phyloP scores from a whole-genome alignment of 805 yeast species.

The Priceomyces medius region DNA sequence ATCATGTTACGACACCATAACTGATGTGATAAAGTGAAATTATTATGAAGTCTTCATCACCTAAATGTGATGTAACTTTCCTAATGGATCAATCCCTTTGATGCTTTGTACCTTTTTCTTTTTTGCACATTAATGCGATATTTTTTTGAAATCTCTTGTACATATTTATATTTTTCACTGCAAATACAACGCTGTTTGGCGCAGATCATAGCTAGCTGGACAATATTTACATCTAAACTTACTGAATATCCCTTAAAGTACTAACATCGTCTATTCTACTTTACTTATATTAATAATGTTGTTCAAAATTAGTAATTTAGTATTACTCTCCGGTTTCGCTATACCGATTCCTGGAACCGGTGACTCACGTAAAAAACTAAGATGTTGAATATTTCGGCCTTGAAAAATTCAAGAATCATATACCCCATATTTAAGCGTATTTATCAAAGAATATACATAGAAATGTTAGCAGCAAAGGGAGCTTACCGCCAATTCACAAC shows the following conservation, averaged over 20 bases:
- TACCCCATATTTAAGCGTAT: neutral
- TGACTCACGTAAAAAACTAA: too few species aligned
- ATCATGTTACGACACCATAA: neutral
- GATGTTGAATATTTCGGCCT: neutral
- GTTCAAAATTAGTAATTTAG: neutral
- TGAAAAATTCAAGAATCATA: neutral
- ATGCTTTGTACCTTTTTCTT: neutral
- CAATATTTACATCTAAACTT: too few species aligned
- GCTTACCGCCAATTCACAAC: constrained; percentile 33
- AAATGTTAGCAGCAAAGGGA: constrained; percentile 21
- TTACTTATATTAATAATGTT: too few species aligned
- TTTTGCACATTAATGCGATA: constrained; percentile 1
- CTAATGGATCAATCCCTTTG: too few species aligned
- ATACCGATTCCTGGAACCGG: too few species aligned
- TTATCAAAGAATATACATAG: neutral
- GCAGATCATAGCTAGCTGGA: too few species aligned
- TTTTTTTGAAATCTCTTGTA: neutral
- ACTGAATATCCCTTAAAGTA: too few species aligned
- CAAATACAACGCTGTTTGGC: neutral
- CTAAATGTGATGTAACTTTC: too few species aligned
- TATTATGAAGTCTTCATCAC: too few species aligned
- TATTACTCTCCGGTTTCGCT: neutral
- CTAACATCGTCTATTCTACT: too few species aligned
- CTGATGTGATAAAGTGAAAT: too few species aligned
- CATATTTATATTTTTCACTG: neutral